These are phyloP conservation scores for Neurospora terricola DNA, from an alignment of 495 filamentous ascomycete genomes.

Conservation along the genomic window DNA sequence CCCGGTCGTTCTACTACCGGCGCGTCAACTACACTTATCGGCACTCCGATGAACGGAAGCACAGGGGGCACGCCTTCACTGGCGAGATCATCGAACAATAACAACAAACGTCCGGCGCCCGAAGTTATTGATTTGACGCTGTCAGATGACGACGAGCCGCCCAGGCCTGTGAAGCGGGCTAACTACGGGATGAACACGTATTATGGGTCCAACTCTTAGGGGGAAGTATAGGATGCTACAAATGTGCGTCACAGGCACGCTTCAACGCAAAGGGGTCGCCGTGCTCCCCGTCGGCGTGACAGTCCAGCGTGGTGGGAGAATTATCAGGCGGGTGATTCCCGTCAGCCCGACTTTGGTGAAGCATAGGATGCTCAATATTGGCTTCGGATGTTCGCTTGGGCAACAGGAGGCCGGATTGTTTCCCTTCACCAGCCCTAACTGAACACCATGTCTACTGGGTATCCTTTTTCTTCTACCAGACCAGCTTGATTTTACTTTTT, in stretches of 20 bases:
- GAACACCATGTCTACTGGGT: neutral
- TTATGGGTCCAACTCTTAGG: neutral
- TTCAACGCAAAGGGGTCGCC: neutral
- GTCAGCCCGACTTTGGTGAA: neutral
- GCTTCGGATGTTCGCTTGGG: neutral
- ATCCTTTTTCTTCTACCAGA: neutral
- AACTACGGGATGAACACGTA: constrained; percentile 10
- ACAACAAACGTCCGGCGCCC: constrained; percentile 51
- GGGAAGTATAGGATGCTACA: neutral
- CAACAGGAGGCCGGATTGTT: neutral
- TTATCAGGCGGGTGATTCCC: neutral
- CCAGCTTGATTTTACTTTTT: neutral
- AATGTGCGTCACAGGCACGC: neutral
- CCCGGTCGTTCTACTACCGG: constrained; percentile 1
- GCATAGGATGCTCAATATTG: neutral
- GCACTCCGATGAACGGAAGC: constrained; percentile 18
- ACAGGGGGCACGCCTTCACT: constrained; percentile 24
- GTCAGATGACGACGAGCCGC: constrained; percentile 61
- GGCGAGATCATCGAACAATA: constrained; percentile 25
- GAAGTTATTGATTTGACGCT: constrained; percentile 73
- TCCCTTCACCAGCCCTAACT: neutral
- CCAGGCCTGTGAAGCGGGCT: constrained; percentile 46
- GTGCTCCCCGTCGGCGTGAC: neutral
- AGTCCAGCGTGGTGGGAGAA: neutral
- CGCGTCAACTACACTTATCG: constrained; percentile 8